Percentiles rank a stretch among this genome's conserved stretches.
phyloP scores from a whole-genome alignment of 805 yeast genomes.

The Debaryomyces maramus region DNA sequence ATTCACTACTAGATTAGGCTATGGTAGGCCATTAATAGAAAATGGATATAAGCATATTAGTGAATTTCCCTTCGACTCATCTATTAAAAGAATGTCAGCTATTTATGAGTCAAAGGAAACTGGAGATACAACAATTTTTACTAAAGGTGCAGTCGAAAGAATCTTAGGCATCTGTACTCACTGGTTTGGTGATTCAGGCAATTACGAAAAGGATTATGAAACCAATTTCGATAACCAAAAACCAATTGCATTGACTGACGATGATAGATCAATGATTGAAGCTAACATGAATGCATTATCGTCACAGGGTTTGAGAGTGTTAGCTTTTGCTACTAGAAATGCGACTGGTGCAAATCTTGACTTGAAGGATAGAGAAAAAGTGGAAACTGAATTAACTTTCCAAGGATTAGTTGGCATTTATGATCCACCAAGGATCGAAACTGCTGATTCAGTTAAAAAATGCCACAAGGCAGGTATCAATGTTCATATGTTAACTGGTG shows the following conservation, averaged over 20 bases:
- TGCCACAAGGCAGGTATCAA: constrained; percentile 77
- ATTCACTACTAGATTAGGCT: constrained; percentile 59
- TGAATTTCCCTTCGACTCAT: constrained; percentile 76
- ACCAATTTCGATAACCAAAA: constrained; percentile 7
- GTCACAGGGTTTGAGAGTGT: constrained; percentile 66
- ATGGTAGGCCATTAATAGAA: constrained; percentile 46
- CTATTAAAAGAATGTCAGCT: constrained; percentile 71
- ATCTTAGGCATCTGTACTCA: constrained; percentile 54
- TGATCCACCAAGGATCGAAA: constrained; percentile 76
- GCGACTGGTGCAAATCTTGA: constrained; percentile 19
- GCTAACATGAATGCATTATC: constrained; percentile 60
- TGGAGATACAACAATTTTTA: constrained; percentile 31
- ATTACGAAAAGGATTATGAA: constrained; percentile 20
- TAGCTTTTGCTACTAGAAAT: constrained; percentile 61
- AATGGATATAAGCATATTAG: constrained; percentile 45
- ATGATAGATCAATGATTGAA: constrained; percentile 45
- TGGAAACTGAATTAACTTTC: constrained; percentile 57
- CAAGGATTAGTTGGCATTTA: constrained; percentile 75
- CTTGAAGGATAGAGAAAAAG: constrained; percentile 27
- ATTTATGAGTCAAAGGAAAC: constrained; percentile 39
- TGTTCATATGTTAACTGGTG: constrained; percentile 83
- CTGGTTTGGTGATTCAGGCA: constrained; percentile 45
- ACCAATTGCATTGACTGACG: constrained; percentile 35
- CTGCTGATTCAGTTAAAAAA: constrained; percentile 59
- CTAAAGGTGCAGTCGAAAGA: constrained; percentile 81